Base-by-base conservation (phyloP, 352 stramenopile species). In the Globisporangium megalacanthum region DNA sequence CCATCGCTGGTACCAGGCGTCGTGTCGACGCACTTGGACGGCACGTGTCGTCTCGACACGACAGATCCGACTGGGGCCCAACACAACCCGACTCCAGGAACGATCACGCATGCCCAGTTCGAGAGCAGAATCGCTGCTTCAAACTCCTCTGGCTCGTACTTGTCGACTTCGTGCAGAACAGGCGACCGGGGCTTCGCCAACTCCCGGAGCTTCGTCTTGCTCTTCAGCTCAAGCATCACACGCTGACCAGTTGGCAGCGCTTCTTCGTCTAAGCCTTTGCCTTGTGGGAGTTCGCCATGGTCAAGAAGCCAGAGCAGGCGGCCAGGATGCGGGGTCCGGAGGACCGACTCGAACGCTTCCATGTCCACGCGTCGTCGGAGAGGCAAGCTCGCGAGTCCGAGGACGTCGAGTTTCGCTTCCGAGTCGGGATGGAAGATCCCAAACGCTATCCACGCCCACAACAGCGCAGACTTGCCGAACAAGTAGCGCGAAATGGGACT, bases 361-460 rank as follows among this genome's bases (percentile, higher is more conserved):
- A 68, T 13, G n/a, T 63, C 56, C 3, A 56, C 6, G 4, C 25
- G 25, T 0, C 0, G 36, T 36, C n/a, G 14, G 47, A 52, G 19
- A 22, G 29, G 22, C 10, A 19, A 15, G 4, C 19, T 4, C 0
- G 47, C 36, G 2, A 52, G 14, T 17, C 20, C 19, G 7, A 52
- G 5, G 47, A 39, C 4, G 22, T 36, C 29, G 13, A 52, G 10
- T 9, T n/a, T 14, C 11, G 47, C 47, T 9, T 29, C 11, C 47
- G 47, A 36, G 47, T 52, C 29, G 0, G 56, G 61, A 37, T 83
- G 73, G 56, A 83, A 79, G 0, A 75, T 59, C 19, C 61, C 71
- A 33, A 75, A 57, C 17, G 66, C 73, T 49, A 83, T 69, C 73
- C 73, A 83, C 14, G 57, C 62, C 69, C 69, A 77, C 13, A 75